Evolutionary conservation across 257 asterid genomes (phyloP).

Genomic region (Ehretia macrophylla): DNA sequence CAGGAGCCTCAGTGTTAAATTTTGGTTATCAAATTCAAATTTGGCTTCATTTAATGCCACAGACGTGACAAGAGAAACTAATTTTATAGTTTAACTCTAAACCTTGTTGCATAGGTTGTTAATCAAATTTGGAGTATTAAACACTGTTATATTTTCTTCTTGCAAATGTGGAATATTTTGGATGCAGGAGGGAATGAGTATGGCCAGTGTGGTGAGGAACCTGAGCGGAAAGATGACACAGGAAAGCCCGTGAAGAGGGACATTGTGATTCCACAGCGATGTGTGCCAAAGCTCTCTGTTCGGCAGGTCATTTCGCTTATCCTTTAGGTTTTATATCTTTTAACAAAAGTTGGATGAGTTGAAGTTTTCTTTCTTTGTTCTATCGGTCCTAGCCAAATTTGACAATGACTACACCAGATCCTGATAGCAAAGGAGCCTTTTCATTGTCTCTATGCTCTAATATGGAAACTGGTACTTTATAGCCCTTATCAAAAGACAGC

Average conservation of each 20-base stretch:
- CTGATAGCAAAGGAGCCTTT: background rate
- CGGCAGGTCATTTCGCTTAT: constrained; percentile 57
- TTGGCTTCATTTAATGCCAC: background rate
- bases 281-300: constrained; percentile 88
- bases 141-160: background rate
- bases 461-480: too few relatives aligned
- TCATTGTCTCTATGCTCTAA: background rate
- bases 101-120: background rate
- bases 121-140: too few relatives aligned
- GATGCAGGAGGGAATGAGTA: constrained; percentile 94
- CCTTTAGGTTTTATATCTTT: constrained; percentile 5
- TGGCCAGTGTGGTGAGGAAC: constrained; percentile 99
- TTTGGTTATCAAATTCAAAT: background rate
- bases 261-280: constrained; percentile 85
- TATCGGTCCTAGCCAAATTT: background rate
- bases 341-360: background rate
- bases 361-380: background rate
- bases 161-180: background rate
- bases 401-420: background rate
- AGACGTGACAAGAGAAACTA: background rate
- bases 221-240: constrained; percentile 89
- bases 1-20: background rate
- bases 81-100: background rate
- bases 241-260: constrained; percentile 89
- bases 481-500: too few relatives aligned